Evolutionary conservation across 129 eudicot species (phyloP).

Genomic region (Flaveria ramosissima): DNA sequence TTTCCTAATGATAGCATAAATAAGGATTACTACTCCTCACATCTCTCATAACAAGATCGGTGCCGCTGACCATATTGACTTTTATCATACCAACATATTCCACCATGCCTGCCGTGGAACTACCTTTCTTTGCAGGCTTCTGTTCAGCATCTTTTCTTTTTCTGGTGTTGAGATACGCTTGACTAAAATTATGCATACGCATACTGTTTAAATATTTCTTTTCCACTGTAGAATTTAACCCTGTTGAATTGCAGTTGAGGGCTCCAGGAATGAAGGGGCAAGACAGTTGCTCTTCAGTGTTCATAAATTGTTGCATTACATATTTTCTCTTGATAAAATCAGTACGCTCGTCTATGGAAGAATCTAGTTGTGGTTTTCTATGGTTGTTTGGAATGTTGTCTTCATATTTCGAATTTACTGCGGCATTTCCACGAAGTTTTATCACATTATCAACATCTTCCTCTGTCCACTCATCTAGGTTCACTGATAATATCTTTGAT

Average conservation of each 20-base stretch:
- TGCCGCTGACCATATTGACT: conserved; percentile 87
- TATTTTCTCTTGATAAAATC: conserved; percentile 87
- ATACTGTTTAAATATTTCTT: conserved; percentile 52
- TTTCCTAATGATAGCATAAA: conserved; percentile 69
- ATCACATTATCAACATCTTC: conserved; percentile 77
- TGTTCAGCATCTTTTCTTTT: conserved; percentile 62
- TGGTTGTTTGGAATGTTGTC: conserved; percentile 58
- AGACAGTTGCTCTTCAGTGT: conserved; percentile 41
- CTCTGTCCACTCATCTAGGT: conserved; percentile 87
- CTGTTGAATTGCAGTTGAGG: conserved; percentile 39
- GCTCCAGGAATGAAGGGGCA: conserved; percentile 71
- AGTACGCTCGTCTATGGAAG: conserved; percentile 73
- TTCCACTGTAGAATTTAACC: conserved; percentile 29
- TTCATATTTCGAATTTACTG: conserved; percentile 72
- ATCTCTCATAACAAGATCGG: conserved; percentile 77
- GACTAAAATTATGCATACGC: conserved; percentile 58
- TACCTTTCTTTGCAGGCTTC: conserved; percentile 48
- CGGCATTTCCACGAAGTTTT: conserved; percentile 72
- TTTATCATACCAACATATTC: conserved; percentile 92
- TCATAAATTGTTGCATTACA: conserved; percentile 64
- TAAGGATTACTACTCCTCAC: conserved; percentile 90
- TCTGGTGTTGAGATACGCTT: conserved; percentile 69
- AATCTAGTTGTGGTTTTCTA: conserved; percentile 71
- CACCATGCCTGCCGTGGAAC: conserved; percentile 92
- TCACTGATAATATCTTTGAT: conserved; percentile 89